These are phyloP conservation scores for Centrapalus pauciflorus DNA, from an alignment of 129 eudicot species.

Conservation along the genomic window DNA sequence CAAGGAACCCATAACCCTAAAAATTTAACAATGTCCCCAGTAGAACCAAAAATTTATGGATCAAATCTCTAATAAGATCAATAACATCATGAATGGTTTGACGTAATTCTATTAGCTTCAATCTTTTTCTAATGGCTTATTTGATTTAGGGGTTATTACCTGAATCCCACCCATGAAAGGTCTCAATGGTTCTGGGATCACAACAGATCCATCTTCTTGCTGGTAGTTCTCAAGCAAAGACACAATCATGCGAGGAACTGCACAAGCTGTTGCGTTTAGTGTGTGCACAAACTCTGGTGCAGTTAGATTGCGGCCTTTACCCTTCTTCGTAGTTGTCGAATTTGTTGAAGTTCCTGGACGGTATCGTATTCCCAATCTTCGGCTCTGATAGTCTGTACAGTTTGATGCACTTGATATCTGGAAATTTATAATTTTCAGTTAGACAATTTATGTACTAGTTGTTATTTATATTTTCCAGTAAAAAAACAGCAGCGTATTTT, in stretches of 20 bases:
- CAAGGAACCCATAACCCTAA: neutral
- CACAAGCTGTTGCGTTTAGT: conserved; percentile 93
- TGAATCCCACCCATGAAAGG: conserved; percentile 94
- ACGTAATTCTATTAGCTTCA: neutral
- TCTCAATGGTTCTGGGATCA: conserved; percentile 75
- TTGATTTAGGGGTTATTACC: conserved; percentile 39
- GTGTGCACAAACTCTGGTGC: conserved; percentile 89
- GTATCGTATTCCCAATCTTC: conserved; percentile 83
- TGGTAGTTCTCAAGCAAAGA: conserved; percentile 95
- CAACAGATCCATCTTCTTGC: conserved; percentile 86
- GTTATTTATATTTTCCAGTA: neutral
- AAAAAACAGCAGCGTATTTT: neutral
- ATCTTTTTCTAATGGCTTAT: neutral
- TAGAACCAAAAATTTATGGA: neutral
- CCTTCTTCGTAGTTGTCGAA: conserved; percentile 40
- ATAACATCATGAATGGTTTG: too few species aligned
- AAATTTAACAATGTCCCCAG: neutral
- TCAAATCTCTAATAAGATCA: too few species aligned
- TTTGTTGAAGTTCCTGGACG: conserved; percentile 56
- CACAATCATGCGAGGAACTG: conserved; percentile 91
- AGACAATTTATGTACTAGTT: too few species aligned
- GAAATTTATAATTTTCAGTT: conserved; percentile 3
- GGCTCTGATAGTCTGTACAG: conserved; percentile 95
- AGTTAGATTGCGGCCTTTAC: conserved; percentile 48
- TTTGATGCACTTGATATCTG: conserved; percentile 99